Conservation (phyloP, 345 rosid genomes). For the Eutrema heterophyllum region DNA sequence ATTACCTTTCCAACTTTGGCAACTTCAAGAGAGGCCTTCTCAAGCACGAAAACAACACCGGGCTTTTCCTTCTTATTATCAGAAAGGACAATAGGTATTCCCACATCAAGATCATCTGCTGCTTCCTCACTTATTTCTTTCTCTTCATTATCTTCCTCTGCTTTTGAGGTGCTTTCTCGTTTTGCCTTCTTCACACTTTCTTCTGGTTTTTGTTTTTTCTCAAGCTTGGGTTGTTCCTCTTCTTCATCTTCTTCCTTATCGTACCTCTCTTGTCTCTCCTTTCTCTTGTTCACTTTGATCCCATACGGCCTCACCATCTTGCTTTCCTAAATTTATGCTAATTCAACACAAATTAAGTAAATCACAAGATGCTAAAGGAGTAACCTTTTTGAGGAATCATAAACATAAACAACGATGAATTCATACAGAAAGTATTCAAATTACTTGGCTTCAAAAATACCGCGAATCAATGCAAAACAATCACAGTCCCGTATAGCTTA, state of each 20-base stretch:
- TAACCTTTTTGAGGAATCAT: not conserved
- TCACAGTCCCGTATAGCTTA: not conserved
- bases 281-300: conserved; percentile 58
- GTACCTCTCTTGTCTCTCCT: conserved; percentile 55
- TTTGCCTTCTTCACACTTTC: conserved; percentile 29
- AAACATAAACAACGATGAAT: not conserved
- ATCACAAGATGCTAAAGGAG: conserved; percentile 5
- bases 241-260: conserved; percentile 46
- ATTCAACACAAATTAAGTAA: not conserved
- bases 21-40: conserved; percentile 82
- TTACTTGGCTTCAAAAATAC: not conserved
- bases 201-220: conserved; percentile 15
- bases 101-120: conserved; percentile 37
- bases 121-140: conserved; percentile 34
- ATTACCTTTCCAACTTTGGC: conserved; percentile 95
- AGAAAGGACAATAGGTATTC: conserved; percentile 46
- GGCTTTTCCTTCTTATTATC: conserved; percentile 32
- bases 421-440: not conserved
- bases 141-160: conserved; percentile 24
- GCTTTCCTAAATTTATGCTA: not conserved
- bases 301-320: conserved; percentile 67
- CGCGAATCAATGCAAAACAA: not conserved
- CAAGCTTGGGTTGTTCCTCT: conserved; percentile 31
- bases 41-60: conserved; percentile 67
- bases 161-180: conserved; percentile 7